Base-by-base conservation (phyloP, 768 basidiomycete genomes). In the Panaeolus cyanescens region DNA sequence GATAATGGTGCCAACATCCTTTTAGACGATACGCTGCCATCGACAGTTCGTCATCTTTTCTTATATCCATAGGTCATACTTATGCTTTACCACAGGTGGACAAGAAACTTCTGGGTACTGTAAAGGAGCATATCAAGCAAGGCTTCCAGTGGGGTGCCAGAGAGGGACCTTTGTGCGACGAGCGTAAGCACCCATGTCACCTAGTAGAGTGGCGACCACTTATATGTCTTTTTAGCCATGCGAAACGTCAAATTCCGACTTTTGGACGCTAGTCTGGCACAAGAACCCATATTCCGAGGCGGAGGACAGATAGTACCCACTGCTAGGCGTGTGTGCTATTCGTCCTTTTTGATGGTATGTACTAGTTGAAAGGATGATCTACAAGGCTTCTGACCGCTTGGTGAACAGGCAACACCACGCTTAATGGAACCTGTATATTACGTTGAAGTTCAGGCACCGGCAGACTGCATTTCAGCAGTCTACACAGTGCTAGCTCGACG, bases 131-230 rank as follows among this genome's bases (percentile, higher is more conserved):
- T 64, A 90, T 99, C 70, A 98, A 95, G 78, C 97, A 99, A 77
- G 97, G 97, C 33, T 99, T 99, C 88, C 97, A 97, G 71, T 99
- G 97, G 97, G 97, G 95, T 55, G 90, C 96, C 54, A 85, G 97
- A 55, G 97, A 99, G 80, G 97, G 97, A 6, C 97, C 97, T 36
- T 72, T 99, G 37, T 99, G 97, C 70, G 97, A 99, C 71, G 97
- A 99, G 77, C 97, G 96, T 98, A 69, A 85, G 96, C 87, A 28
- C 25, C 36, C n/a, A 50, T 25, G 50, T 40, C 25, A 56, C 54
- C 32, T 45, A 30, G 59, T 31, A 12, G 20, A 34, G 17, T 45
- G 20, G 17, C 15, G 37, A 32, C 5, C 28, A 55, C 20, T 64
- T 32, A 58, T n/a, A 36, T 33, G 19, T 36, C 7, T 60, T 30